Evolutionary conservation across 2,329 filamentous ascomycete genomes (phyloP).

Genomic region (Hypoxylon sp.): DNA sequence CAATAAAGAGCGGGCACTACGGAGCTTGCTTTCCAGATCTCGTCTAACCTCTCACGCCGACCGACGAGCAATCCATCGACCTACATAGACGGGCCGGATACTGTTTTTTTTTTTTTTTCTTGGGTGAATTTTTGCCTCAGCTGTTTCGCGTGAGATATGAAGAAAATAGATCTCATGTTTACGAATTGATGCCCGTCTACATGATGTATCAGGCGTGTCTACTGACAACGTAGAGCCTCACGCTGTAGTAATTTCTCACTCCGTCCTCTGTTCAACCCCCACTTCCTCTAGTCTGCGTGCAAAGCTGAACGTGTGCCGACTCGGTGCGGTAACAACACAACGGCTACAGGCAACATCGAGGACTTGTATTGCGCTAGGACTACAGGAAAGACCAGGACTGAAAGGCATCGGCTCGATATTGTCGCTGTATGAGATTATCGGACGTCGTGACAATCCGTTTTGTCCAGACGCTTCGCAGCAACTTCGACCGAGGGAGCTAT

Average conservation of each 20-base stretch:
- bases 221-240: conserved; percentile 14
- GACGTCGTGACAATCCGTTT: conserved; percentile 14
- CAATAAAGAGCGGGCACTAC: conserved; percentile 20
- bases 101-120: conserved; percentile 5
- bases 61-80: conserved; percentile 11
- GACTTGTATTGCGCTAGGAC: conserved; percentile 75
- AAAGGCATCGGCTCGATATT: conserved; percentile 1
- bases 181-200: background rate
- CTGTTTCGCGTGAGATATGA: background rate
- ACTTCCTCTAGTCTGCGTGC: background rate
- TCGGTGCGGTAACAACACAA: conserved; percentile 50
- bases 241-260: background rate
- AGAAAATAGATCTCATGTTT: background rate
- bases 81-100: conserved; percentile 14
- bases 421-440: conserved; percentile 31
- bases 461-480: conserved; percentile 21
- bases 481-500: conserved; percentile 14
- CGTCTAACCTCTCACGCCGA: conserved; percentile 23
- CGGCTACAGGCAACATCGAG: conserved; percentile 70
- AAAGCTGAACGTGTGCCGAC: conserved; percentile 52
- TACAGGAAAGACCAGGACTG: conserved; percentile 65
- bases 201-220: background rate
- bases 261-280: conserved; percentile 4
- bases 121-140: conserved; percentile 2
- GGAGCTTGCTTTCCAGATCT: conserved; percentile 30